Conservation (phyloP, 1,139 yeast genomes). For the Lodderomyces pseudojiufengensis region DNA sequence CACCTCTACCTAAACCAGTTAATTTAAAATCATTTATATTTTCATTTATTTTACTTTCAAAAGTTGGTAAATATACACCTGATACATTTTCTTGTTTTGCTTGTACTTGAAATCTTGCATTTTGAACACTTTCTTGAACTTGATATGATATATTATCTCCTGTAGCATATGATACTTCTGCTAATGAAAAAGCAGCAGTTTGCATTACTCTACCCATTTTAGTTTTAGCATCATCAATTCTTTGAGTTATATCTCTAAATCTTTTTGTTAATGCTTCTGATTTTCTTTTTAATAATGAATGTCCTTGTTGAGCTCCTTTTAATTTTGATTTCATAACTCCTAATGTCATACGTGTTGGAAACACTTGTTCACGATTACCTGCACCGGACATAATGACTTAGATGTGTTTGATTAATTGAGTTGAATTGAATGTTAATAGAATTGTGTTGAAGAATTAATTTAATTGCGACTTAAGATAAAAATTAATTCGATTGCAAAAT, state of each 20-base stretch:
- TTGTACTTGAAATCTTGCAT: conserved; percentile 84
- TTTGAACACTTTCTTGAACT: conserved; percentile 89
- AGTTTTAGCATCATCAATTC: conserved; percentile 93
- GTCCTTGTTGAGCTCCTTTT: conserved; percentile 97
- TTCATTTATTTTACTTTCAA: conserved; percentile 79
- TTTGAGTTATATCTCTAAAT: conserved; percentile 89
- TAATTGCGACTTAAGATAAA: no score
- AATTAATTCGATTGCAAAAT: no score
- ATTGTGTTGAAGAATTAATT: neutral
- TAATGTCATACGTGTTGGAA: conserved; percentile 96
- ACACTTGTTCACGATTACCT: conserved; percentile 74
- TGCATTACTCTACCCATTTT: conserved; percentile 99
- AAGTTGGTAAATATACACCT: conserved; percentile 92
- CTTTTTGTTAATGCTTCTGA: conserved; percentile 96
- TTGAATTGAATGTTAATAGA: conserved; percentile 1
- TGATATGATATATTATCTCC: conserved; percentile 94
- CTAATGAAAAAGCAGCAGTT: conserved; percentile 94
- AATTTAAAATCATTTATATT: conserved; percentile 88
- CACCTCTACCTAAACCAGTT: conserved; percentile 98
- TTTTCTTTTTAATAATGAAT: conserved; percentile 86
- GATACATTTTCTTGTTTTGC: conserved; percentile 96
- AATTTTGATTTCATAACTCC: conserved; percentile 92
- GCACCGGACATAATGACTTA: conserved; percentile 39
- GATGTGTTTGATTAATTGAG: neutral
- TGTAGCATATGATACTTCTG: conserved; percentile 95